Base-by-base conservation (phyloP, 805 yeast genomes). In the Metahyphopichia silvanorum region DNA sequence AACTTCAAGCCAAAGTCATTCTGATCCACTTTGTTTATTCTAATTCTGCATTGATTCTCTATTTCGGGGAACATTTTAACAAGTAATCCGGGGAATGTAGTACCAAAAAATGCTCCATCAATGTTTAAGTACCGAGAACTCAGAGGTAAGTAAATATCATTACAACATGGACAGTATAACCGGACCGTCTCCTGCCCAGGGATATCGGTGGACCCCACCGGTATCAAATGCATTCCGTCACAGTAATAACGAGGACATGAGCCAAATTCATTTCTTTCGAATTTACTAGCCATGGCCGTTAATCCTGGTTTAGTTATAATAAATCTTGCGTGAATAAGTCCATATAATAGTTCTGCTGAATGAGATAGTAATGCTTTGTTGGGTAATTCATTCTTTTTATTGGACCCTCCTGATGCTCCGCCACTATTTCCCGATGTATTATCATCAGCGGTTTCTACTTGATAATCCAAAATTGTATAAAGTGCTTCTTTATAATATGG, bases 21-120 rank as follows among this genome's bases (percentile, higher is more conserved):
- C 46, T 74, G 76, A 42, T 77, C 66, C 27, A 60, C 63, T 31
- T 63, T 60, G 36, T 61, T 57, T 37, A 64, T 59, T 49, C 84
- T 69, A 37, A 75, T 68, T 35, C 72, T 69, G 44, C 86, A 80
- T 49, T 84, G 87, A 47, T 77, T 76, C 52, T 84, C 95, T 31
- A 88, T 76, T 43, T 87, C 97, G n/a, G 93, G 87, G 63, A 82
- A 88, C 74, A 86, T 83, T 53, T 88, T 85, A 39, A 93, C 77
- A 49, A 93, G 84, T 45, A 93, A 73, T 2, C 96, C 97, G 1
- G 96, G 93, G 63, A 93, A 93, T 21, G 94, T 81, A 0, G 98
- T 87, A 4, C 98, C 98, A 66, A 94, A 93, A 51, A 83, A 93
- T 1, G 98, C 96, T 4, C 98, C 98, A 59, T 93, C 98, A 26